Evolutionary conservation across 2,329 filamentous ascomycete species (phyloP).

Genomic region (Scytalidium sp.): DNA sequence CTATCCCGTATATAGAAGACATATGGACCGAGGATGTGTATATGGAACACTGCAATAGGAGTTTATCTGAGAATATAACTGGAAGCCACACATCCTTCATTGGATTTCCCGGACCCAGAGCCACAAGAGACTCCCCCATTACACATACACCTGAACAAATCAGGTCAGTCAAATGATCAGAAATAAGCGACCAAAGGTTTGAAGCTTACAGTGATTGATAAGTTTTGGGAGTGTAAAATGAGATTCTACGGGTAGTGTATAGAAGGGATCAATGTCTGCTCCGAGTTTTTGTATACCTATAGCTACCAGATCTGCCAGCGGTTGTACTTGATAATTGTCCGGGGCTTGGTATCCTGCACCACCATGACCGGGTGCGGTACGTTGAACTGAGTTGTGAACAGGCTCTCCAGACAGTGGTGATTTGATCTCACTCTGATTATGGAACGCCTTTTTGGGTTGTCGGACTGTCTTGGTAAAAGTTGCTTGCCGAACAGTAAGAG

Average conservation of each 20-base stretch:
- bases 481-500: background rate
- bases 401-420: too few relatives aligned
- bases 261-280: constrained; percentile 1
- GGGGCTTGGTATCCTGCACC: background rate
- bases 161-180: background rate
- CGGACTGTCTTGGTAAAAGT: background rate
- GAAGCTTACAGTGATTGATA: constrained; percentile 2
- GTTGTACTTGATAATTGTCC: background rate
- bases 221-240: constrained; percentile 4
- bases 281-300: constrained; percentile 2
- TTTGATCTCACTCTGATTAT: background rate
- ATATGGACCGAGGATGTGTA: constrained; percentile 2
- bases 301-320: background rate
- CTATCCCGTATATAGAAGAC: constrained; percentile 3
- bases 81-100: constrained; percentile 4
- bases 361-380: too few relatives aligned
- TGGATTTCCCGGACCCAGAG: constrained; percentile 2
- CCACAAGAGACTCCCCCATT: constrained; percentile 2
- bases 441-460: background rate
- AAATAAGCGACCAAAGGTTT: background rate
- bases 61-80: constrained; percentile 3
- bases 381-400: too few relatives aligned
- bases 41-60: constrained; percentile 1
- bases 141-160: constrained; percentile 1
- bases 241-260: background rate